Base-by-base conservation (phyloP, 192 early-diverging fungal genomes). In the Mortierella antarctica region DNA sequence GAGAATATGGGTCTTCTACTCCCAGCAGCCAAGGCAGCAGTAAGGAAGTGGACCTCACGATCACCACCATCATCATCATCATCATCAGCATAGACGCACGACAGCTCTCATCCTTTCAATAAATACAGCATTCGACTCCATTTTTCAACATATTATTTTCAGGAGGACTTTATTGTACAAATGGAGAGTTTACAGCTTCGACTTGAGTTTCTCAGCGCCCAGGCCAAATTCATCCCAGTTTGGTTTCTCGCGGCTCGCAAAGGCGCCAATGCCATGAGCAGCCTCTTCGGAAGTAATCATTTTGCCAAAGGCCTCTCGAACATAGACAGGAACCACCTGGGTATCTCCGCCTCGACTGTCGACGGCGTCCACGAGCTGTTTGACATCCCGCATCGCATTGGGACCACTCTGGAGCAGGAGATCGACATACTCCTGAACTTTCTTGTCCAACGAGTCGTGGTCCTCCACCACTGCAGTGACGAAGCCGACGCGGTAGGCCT, bases 251-350 rank as follows among this genome's bases (percentile, higher is more conserved):
- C 86, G 86, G 41, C 62, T 72, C 21, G 82, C 66, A 80, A 89
- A 90, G 2, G 86, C 82, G 50, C 82, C 74, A 57, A 90, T 90
- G 1, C 90, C 90, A 64, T 86, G 86, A 7, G 83, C 86, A 14
- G 89, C 89, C 61, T 91, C 90, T 31, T 88, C 83, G 2, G 85
- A 87, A 15, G 75, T 69, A 75, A 91, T 86, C 90, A 91, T 90
- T 15, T 83, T 70, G 17, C 82, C 72, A 60, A 91, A 91, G 7
- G 83, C 85, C 13, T 62, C 53, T 39, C 83, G 76, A 11, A 88
- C 84, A 57, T 74, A 69, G 15, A 11, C 11, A 8, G 68, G 47
- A 6, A 80, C 70, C 14, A 68, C 63, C 1, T 72, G 58, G 7
- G 40, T 23, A 50, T 80, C 59, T 5, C 77, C 68, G 15, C 82